Evolutionary conservation across 495 filamentous ascomycete species (phyloP), one percentile per base, ranked within the genome.

Genomic region (Hypoxylon rickii): DNA sequence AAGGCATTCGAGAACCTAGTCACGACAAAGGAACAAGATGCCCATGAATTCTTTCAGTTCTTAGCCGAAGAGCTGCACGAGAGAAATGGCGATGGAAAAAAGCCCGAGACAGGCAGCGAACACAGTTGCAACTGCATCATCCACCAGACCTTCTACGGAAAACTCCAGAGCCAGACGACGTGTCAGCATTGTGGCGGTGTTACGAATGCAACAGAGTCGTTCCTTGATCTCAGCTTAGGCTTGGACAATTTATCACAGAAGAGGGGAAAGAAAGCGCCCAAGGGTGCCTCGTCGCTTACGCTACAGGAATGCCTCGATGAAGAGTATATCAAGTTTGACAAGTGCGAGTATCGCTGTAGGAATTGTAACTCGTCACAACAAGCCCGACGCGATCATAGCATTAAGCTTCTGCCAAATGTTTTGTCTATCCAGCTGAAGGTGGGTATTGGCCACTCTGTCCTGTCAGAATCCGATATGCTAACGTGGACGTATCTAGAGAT

Each of bases 1-100:
- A 76, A 77, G 65, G 68, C 70, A 3, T 75, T 77, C 17, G 74
- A 92, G 78, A 82, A 87, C n/a, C 79, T 96, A 19, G 88, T 90
- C 7, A 90, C 90, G n/a, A 92, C 93, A 63, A 86, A 89, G 53
- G 90, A 96, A 70, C 92, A 96, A 72, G 92, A 97, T 67, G 90
- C 92, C 1, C 92, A 97, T 68, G 92, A 97, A 65, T 97, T 92
- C 70, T 90, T 96, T 73, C 89, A 94, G 66, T 96, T 95, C 65
- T 79, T 97, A 3, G 84, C 92, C 29, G 90, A 96, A 70, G 84
- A 90, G 64, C 80, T 97, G 1, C 92, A 96, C 52, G 76, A 82
- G 51, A 82, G 83, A 39, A 88, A 86, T 63, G 79, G 82, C 3
- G 80, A 81, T 45, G 79, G 79, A 22, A 78, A 76, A 59, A 77